Conservation (phyloP, 768 basidiomycete species). For the Clitopilus passeckerianus region DNA sequence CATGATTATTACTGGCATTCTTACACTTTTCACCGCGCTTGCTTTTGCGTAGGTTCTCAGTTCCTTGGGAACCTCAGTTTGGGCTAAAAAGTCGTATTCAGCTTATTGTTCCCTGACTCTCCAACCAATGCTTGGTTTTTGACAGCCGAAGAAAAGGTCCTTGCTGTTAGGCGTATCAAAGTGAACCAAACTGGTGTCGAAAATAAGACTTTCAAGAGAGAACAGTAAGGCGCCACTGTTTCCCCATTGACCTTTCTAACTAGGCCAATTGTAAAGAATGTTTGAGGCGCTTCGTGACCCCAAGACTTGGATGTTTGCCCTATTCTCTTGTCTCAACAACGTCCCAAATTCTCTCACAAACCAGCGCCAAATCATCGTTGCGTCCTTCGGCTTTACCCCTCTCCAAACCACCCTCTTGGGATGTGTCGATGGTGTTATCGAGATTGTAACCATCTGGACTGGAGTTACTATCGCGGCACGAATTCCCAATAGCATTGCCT, state of each 20-base stretch:
- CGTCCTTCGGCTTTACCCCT: slow-evolving; percentile 58
- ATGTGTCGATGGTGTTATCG: slow-evolving; percentile 61
- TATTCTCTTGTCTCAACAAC: slow-evolving; percentile 58
- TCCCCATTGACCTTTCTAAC: neutral
- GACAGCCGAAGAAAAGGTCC: neutral
- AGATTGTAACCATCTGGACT: slow-evolving; percentile 66
- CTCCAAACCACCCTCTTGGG: slow-evolving; percentile 67
- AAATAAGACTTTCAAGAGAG: slow-evolving; percentile 76
- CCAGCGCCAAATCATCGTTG: slow-evolving; percentile 59
- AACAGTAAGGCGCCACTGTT: slow-evolving; percentile 49
- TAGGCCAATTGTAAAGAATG: slow-evolving; percentile 35
- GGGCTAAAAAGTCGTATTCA: neutral
- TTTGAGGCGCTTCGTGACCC: slow-evolving; percentile 63
- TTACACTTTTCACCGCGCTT: slow-evolving; percentile 47
- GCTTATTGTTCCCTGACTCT: neutral
- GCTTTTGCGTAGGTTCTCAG: slow-evolving; percentile 42
- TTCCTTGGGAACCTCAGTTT: neutral
- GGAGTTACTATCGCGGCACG: slow-evolving; percentile 57
- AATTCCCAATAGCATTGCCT: slow-evolving; percentile 54
- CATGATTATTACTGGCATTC: slow-evolving; percentile 58
- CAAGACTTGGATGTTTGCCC: slow-evolving; percentile 74
- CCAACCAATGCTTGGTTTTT: slow-evolving; percentile 1
- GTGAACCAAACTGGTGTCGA: slow-evolving; percentile 66
- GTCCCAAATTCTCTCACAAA: slow-evolving; percentile 64
- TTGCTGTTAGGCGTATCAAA: neutral